These are phyloP conservation scores for Leucocoprinus birnbaumii DNA, from an alignment of 768 basidiomycete species.

Conservation along the genomic window DNA sequence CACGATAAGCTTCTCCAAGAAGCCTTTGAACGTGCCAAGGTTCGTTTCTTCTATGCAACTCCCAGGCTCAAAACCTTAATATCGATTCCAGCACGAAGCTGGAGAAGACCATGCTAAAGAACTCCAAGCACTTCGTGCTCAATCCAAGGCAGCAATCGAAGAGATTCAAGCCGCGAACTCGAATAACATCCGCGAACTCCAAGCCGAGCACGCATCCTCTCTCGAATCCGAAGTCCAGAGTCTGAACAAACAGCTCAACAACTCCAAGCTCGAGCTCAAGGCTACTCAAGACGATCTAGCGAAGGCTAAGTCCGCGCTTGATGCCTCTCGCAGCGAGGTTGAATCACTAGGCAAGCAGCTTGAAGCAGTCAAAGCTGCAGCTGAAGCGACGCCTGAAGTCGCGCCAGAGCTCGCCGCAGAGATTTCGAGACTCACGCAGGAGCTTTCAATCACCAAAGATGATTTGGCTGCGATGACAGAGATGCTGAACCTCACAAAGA, in stretches of 20 bases:
- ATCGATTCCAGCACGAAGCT: constrained; percentile 59
- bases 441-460: constrained; percentile 62
- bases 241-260: constrained; percentile 62
- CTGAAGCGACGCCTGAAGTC: constrained; percentile 32
- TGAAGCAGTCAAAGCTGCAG: constrained; percentile 55
- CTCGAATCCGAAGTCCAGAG: constrained; percentile 54
- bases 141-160: constrained; percentile 62
- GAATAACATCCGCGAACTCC: constrained; percentile 55
- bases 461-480: constrained; percentile 66
- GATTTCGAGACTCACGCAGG: constrained; percentile 51
- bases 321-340: constrained; percentile 50
- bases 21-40: constrained; percentile 80
- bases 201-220: constrained; percentile 58
- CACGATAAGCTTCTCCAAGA: constrained; percentile 60
- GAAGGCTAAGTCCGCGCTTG: constrained; percentile 65
- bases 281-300: constrained; percentile 82
- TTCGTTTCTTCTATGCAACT: constrained; percentile 24
- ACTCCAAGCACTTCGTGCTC: constrained; percentile 64
- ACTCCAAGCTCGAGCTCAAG: constrained; percentile 68
- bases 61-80: background rate
- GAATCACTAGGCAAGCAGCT: constrained; percentile 59
- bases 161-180: constrained; percentile 67
- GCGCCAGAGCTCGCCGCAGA: constrained; percentile 52
- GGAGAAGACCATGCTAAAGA: constrained; percentile 65
- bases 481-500: constrained; percentile 64